A percentile compares a stretch with the other conserved stretches of the same genome.
These are phyloP conservation scores for Penicillium sclerotigenum DNA, from an alignment of 2,329 filamentous ascomycete genomes.

Conservation along the genomic window DNA sequence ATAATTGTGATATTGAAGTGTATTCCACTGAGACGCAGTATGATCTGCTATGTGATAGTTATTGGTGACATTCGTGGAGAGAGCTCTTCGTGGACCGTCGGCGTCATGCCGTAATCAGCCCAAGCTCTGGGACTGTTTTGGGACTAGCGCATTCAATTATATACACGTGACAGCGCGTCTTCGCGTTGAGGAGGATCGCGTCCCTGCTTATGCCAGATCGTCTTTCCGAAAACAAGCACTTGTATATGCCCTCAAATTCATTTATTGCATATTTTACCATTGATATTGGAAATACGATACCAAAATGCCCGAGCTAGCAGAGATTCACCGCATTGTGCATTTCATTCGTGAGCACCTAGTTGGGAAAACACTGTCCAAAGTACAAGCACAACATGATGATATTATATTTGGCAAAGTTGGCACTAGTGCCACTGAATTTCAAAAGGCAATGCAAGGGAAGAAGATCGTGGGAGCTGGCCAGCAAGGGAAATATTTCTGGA, in stretches of 20 bases:
- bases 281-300: background rate
- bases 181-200: background rate
- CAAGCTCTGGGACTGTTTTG: background rate
- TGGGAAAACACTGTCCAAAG: slow-evolving; percentile 71
- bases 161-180: slow-evolving; percentile 6
- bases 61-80: background rate
- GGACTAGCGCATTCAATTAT: background rate
- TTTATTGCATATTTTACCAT: background rate
- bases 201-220: background rate
- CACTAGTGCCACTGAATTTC: slow-evolving; percentile 71
- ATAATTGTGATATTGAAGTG: background rate
- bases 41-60: background rate
- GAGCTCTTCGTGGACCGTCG: background rate
- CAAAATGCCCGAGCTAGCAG: slow-evolving; percentile 50
- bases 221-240: background rate
- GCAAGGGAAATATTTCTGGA: slow-evolving; percentile 97
- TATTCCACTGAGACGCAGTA: background rate
- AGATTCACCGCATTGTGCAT: slow-evolving; percentile 81
- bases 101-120: background rate
- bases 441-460: slow-evolving; percentile 70
- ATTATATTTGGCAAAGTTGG: slow-evolving; percentile 91
- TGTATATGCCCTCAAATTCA: slow-evolving; percentile 4
- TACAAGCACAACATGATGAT: slow-evolving; percentile 71
- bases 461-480: slow-evolving; percentile 69
- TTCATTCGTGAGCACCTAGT: slow-evolving; percentile 80